Evolutionary conservation across 805 yeast species (phyloP).

Genomic region (Saturnispora sekii): DNA sequence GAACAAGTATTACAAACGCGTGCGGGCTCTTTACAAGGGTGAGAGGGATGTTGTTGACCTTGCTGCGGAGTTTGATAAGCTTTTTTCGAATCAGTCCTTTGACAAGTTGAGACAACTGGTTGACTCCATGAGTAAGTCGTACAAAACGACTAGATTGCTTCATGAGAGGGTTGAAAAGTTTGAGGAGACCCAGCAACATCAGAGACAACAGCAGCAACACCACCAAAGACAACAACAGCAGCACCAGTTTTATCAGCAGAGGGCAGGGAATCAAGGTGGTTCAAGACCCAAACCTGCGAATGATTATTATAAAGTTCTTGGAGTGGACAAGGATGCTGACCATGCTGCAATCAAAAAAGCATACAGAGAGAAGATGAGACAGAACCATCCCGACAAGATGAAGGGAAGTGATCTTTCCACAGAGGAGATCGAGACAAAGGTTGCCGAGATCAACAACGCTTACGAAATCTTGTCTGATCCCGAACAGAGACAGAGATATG

Average conservation of each 20-base stretch:
- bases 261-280: conserved; percentile 12
- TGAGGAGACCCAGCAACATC: conserved; percentile 29
- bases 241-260: conserved; percentile 22
- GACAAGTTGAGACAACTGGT: conserved; percentile 32
- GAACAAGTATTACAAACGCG: conserved; percentile 11
- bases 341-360: conserved; percentile 70
- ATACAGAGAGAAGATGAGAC: conserved; percentile 65
- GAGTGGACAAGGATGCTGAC: conserved; percentile 56
- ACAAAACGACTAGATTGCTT: conserved; percentile 32
- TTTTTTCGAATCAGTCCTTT: conserved; percentile 19
- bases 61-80: conserved; percentile 13
- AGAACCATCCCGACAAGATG: conserved; percentile 89
- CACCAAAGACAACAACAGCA: conserved; percentile 30
- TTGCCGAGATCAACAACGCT: conserved; percentile 90
- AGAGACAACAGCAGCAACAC: conserved; percentile 31
- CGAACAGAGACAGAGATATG: conserved; percentile 56
- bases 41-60: conserved; percentile 10
- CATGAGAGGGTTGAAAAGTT: conserved; percentile 18
- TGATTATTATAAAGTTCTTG: conserved; percentile 76
- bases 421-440: conserved; percentile 67
- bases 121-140: conserved; percentile 26
- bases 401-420: conserved; percentile 49
- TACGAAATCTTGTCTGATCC: conserved; percentile 74
- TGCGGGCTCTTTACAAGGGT: not conserved
- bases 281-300: conserved; percentile 19